Base-by-base conservation (phyloP, 495 filamentous ascomycete genomes). In the Annulohypoxylon bovei region DNA sequence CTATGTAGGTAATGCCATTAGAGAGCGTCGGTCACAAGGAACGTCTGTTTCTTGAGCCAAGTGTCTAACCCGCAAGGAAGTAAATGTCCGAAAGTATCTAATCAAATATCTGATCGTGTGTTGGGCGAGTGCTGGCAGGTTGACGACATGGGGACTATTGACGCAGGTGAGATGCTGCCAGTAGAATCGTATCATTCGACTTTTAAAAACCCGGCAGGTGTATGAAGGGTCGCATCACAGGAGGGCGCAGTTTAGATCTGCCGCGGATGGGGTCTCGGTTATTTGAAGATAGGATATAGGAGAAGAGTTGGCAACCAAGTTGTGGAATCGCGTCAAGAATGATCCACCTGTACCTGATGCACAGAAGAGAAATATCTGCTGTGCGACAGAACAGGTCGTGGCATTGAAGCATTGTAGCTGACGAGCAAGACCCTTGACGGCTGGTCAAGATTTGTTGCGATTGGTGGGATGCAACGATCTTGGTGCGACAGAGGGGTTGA, bases 311-410 rank as follows among this genome's bases (percentile, higher is more conserved):
- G 46, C 59, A 68, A 49, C 47, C 14, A 33, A 22, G 28, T 56
- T 55, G 23, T 63, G 40, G 60, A 23, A 58, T 57, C 65, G 59
- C 30, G 37, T 65, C 25, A 52, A 40, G 22, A 62, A 58, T 33
- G 63, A 62, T 42, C 57, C 58, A 67, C 57, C 44, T 52, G 69
- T 72, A 30, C 69, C 70, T 72, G 65, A 72, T 65, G 64, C 64
- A 65, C 30, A 65, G 65, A 64, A 65, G 64, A 35, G 27, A 44
- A 55, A 20, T 57, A 56, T 67, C 64, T 72, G 69, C 47, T 72
- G 70, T 72, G 54, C 70, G 54, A 72, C 70, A 63, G 70, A 72
- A 72, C 70, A 22, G 65, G 70, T 65, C 60, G 59, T 68, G 70
- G 65, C 70, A 72, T 59, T 59, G 55, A 64, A 12, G 28, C 25